Evolutionary conservation across 805 yeast genomes (phyloP).

Genomic region (Candida quercuum): DNA sequence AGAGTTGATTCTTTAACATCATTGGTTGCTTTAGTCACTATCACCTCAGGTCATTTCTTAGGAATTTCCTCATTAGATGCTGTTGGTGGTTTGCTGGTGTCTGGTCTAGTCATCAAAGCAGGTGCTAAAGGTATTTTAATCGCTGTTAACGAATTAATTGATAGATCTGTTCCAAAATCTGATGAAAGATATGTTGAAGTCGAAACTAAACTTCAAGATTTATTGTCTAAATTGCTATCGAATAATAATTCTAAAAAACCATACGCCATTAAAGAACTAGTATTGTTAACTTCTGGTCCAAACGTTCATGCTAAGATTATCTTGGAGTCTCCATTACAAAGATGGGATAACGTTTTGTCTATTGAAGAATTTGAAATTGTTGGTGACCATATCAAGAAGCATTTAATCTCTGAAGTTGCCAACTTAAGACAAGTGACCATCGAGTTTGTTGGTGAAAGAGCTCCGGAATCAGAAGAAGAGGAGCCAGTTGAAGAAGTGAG

Average conservation of each 20-base stretch:
- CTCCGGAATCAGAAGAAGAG: constrained; percentile 21
- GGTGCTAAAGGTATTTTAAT: constrained; percentile 70
- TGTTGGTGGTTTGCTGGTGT: constrained; percentile 85
- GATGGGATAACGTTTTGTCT: constrained; percentile 38
- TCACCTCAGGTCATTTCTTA: constrained; percentile 76
- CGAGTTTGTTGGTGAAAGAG: constrained; percentile 32
- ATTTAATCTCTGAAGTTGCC: constrained; percentile 33
- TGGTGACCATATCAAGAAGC: constrained; percentile 28
- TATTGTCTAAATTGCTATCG: constrained; percentile 29
- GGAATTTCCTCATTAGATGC: constrained; percentile 85
- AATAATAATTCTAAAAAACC: constrained; percentile 36
- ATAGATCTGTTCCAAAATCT: constrained; percentile 51
- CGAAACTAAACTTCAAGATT: constrained; percentile 32
- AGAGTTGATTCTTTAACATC: constrained; percentile 92
- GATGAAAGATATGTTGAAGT: constrained; percentile 45
- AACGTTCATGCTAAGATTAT: constrained; percentile 34
- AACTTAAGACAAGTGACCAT: constrained; percentile 38
- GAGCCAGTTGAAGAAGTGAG: constrained; percentile 9
- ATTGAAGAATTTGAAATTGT: constrained; percentile 38
- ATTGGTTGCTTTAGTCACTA: constrained; percentile 82
- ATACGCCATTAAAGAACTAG: constrained; percentile 34
- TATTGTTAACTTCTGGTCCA: constrained; percentile 55
- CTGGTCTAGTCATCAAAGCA: constrained; percentile 75
- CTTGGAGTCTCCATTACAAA: constrained; percentile 37
- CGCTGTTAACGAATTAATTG: constrained; percentile 74